These are phyloP conservation scores for Apium graveolens DNA, from an alignment of 129 eudicot species.

Conservation along the genomic window DNA sequence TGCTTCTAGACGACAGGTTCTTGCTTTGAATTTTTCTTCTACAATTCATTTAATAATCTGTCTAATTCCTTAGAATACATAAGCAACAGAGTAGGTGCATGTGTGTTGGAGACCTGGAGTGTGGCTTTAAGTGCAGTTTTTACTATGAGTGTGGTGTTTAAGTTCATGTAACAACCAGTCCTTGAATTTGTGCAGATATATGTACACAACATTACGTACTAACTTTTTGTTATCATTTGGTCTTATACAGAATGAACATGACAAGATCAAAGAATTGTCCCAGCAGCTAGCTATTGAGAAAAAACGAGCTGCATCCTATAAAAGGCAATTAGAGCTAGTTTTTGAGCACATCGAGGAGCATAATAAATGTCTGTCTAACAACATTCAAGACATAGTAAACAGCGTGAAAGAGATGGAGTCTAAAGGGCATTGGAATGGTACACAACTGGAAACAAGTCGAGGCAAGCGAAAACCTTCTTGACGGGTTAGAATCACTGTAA, in stretches of 20 bases:
- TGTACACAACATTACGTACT: neutral
- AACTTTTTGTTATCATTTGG: neutral
- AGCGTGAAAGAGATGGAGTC: conserved; percentile 77
- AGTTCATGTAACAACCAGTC: neutral
- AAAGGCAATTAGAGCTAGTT: conserved; percentile 77
- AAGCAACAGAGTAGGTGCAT: neutral
- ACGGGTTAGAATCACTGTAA: neutral
- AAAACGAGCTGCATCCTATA: conserved; percentile 73
- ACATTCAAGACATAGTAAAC: conserved; percentile 68
- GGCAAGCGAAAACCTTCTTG: neutral
- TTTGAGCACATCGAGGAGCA: conserved; percentile 95
- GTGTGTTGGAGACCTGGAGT: neutral
- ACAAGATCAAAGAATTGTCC: conserved; percentile 80
- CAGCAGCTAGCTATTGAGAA: conserved; percentile 89
- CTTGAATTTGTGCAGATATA: neutral
- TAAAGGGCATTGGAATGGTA: conserved; percentile 20
- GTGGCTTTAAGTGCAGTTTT: neutral
- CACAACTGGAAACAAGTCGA: neutral
- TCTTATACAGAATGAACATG: conserved; percentile 67
- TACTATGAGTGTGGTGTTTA: neutral
- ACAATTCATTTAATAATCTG: neutral
- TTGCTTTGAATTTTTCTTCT: neutral
- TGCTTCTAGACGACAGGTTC: neutral
- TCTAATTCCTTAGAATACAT: neutral
- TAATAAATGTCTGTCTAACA: conserved; percentile 66